These are phyloP conservation scores for Tricholoma terreum DNA, from an alignment of 768 basidiomycete species.

Conservation along the genomic window DNA sequence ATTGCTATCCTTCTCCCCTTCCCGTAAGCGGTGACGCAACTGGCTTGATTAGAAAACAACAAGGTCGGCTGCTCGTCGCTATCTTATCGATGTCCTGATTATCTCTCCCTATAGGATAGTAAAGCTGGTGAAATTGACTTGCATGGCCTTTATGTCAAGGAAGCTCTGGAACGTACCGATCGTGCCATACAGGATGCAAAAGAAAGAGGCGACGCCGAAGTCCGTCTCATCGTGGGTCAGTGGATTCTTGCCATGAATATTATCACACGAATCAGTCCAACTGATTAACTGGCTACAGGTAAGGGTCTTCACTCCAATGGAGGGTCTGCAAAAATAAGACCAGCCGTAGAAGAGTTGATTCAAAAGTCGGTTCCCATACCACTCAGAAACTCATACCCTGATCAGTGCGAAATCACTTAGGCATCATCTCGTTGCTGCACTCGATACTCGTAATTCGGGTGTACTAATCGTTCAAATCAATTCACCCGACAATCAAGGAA, in stretches of 20 bases:
- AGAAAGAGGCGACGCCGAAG: slow-evolving; percentile 53
- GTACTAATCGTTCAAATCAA: slow-evolving; percentile 78
- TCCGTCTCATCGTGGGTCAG: slow-evolving; percentile 84
- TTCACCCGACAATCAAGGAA: slow-evolving; percentile 34
- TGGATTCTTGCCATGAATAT: slow-evolving; percentile 9
- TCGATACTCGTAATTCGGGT: slow-evolving; percentile 81
- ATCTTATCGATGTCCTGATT: neutral
- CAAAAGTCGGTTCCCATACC: slow-evolving; percentile 50
- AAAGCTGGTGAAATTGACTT: slow-evolving; percentile 77
- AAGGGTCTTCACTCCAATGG: slow-evolving; percentile 84
- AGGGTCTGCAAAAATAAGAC: slow-evolving; percentile 83
- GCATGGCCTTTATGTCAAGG: slow-evolving; percentile 92
- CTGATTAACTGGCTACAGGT: slow-evolving; percentile 36
- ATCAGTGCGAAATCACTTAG: slow-evolving; percentile 33
- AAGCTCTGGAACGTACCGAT: slow-evolving; percentile 78
- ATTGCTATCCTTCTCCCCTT: slow-evolving; percentile 4
- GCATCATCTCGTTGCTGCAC: slow-evolving; percentile 63
- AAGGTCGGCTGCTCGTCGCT: slow-evolving; percentile 36
- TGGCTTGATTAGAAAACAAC: slow-evolving; percentile 59
- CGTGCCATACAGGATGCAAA: slow-evolving; percentile 66
- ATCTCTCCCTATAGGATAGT: slow-evolving; percentile 45
- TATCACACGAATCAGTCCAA: neutral
- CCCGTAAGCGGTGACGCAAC: neutral
- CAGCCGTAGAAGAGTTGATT: slow-evolving; percentile 87
- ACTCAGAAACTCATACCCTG: neutral